phyloP scores from a whole-genome alignment of 192 early-diverging fungal species.

The Phycomyces blakesleeanus region DNA sequence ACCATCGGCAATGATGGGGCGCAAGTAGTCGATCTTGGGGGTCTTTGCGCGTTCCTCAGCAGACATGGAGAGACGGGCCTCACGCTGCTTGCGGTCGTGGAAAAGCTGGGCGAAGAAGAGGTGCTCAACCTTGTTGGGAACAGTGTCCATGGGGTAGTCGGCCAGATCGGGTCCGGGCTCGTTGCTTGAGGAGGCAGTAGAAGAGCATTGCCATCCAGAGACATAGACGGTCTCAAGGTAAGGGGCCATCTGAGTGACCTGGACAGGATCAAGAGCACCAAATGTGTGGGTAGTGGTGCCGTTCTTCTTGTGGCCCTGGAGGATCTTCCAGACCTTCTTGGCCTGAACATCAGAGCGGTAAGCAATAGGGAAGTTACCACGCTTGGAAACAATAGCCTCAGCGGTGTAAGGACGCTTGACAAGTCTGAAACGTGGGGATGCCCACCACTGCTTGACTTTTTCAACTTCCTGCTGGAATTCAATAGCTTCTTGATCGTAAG shows the following conservation, averaged over 20 bases:
- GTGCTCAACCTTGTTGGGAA: conserved; percentile 99
- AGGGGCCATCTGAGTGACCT: conserved; percentile 96
- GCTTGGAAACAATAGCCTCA: conserved; percentile 85
- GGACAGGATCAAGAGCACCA: conserved; percentile 92
- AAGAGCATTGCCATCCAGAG: conserved; percentile 97
- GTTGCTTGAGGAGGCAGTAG: conserved; percentile 90
- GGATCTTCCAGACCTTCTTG: conserved; percentile 90
- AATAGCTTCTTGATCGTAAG: conserved; percentile 61
- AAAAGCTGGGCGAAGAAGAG: conserved; percentile 96
- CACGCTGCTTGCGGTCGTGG: conserved; percentile 96
- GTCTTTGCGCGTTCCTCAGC: conserved; percentile 61
- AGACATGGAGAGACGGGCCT: conserved; percentile 76
- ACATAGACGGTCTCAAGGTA: conserved; percentile 97
- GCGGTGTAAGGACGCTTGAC: conserved; percentile 84
- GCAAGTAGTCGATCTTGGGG: conserved; percentile 82
- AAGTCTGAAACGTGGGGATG: conserved; percentile 75
- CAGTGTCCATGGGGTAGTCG: conserved; percentile 98
- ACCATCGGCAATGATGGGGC: conserved; percentile 96
- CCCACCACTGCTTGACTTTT: conserved; percentile 89
- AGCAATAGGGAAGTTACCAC: conserved; percentile 71
- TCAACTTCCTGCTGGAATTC: conserved; percentile 78
- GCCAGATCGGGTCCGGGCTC: conserved; percentile 98
- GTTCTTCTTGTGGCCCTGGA: conserved; percentile 75
- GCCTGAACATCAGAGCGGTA: conserved; percentile 87
- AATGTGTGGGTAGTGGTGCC: conserved; percentile 90